These are phyloP conservation scores for Hypoxylon subgilvum DNA, from an alignment of 495 filamentous ascomycete genomes.

Conservation along the genomic window DNA sequence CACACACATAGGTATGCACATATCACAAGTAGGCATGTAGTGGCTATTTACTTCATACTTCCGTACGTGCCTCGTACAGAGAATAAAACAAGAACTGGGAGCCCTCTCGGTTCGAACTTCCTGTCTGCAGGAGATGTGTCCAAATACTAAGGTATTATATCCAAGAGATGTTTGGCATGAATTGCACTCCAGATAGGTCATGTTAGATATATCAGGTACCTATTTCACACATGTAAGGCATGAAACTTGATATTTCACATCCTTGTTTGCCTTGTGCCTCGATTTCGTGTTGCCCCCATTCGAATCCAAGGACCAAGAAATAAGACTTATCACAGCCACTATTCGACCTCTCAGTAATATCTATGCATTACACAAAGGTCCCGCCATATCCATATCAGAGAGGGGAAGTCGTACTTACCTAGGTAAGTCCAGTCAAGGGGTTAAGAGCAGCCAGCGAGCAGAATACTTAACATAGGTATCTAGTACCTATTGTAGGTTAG, in stretches of 20 bases:
- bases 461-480: too few species aligned
- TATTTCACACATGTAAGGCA: neutral
- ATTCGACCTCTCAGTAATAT: too few species aligned
- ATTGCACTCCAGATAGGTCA: too few species aligned
- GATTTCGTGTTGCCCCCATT: conserved; percentile 27
- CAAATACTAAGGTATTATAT: too few species aligned
- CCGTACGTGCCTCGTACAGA: neutral
- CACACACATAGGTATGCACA: neutral
- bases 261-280: conserved; percentile 25
- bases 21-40: neutral
- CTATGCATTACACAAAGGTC: too few species aligned
- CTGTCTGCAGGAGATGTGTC: neutral
- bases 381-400: too few species aligned
- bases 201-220: too few species aligned
- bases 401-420: too few species aligned
- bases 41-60: neutral
- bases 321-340: too few species aligned
- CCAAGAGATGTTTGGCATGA: conserved; percentile 41
- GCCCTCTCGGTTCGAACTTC: conserved; percentile 30
- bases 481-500: too few species aligned
- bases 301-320: neutral
- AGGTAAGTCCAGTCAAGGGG: too few species aligned
- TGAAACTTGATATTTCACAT: conserved; percentile 29
- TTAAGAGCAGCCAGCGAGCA: too few species aligned
- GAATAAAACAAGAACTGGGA: neutral